Percentiles rank a stretch among this genome's conserved stretches.
phyloP scores from a whole-genome alignment of 768 basidiomycete genomes.

The Kwoniella newhampshirensis region DNA sequence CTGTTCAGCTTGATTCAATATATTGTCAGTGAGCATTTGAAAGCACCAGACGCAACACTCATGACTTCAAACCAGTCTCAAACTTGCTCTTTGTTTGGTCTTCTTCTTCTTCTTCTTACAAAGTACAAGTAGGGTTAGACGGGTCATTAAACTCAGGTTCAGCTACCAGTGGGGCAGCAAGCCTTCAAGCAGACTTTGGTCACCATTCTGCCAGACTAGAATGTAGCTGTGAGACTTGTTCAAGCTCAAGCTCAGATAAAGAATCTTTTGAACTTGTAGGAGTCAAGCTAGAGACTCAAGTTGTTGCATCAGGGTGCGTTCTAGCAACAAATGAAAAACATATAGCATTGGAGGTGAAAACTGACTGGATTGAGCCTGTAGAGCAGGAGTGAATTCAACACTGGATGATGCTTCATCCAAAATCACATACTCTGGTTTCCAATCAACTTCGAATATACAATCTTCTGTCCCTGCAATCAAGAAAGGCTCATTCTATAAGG shows the following conservation, averaged over 20 bases:
- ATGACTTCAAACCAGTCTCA: too few relatives aligned
- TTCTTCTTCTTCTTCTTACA: neutral
- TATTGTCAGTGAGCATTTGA: conserved; percentile 28
- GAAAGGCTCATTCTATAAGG: conserved; percentile 25
- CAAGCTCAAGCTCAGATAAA: neutral
- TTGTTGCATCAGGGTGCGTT: conserved; percentile 17
- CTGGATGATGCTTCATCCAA: conserved; percentile 34
- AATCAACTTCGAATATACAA: conserved; percentile 13
- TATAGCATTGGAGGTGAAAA: too few relatives aligned
- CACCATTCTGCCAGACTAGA: conserved; percentile 30
- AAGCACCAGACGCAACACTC: too few relatives aligned
- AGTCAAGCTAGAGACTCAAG: conserved; percentile 9
- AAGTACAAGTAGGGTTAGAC: conserved; percentile 24
- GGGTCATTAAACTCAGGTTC: conserved; percentile 14
- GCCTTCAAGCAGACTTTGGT: conserved; percentile 8
- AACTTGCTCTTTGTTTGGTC: conserved; percentile 19
- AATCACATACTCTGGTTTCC: conserved; percentile 36
- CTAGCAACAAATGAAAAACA: too few relatives aligned
- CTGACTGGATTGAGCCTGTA: conserved; percentile 7
- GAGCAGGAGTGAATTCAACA: conserved; percentile 24
- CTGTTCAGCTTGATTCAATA: conserved; percentile 13
- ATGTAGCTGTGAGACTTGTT: neutral
- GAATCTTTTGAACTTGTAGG: conserved; percentile 10
- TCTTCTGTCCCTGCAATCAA: conserved; percentile 25
- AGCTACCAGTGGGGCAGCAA: conserved; percentile 5